Evolutionary conservation across 2,329 filamentous ascomycete species (phyloP).

Genomic region (Chalaropsis thielavioides): DNA sequence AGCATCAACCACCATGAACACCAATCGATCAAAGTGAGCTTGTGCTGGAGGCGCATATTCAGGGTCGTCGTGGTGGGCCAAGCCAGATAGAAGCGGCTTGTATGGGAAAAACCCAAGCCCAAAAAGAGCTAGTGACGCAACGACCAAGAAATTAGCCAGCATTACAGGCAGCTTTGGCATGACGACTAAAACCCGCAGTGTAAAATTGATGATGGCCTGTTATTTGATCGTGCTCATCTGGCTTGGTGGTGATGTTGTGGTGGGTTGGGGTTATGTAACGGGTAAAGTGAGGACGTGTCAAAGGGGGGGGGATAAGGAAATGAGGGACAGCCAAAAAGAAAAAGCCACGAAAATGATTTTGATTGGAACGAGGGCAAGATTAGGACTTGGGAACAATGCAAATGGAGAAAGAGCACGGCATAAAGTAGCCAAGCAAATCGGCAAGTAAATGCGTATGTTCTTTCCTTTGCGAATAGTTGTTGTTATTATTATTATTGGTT

Average conservation of each 20-base stretch:
- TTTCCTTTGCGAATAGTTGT: not conserved
- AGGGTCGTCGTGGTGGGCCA: conserved; percentile 52
- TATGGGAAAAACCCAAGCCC: conserved; percentile 93
- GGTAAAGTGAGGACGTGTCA: not conserved
- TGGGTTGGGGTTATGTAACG: not conserved
- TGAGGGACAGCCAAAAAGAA: not conserved
- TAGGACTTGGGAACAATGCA: not conserved
- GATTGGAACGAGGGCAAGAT: not conserved
- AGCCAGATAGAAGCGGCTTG: conserved; percentile 78
- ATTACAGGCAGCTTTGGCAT: not conserved
- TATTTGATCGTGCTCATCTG: not conserved
- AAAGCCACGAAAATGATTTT: not conserved
- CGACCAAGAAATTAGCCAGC: conserved; percentile 60
- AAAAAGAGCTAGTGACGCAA: conserved; percentile 60
- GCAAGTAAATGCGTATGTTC: not conserved
- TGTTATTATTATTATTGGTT: not conserved
- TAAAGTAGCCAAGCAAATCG: not conserved
- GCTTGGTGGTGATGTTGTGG: not conserved
- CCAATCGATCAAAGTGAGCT: conserved; percentile 69
- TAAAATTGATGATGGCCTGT: not conserved
- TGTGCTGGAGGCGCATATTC: conserved; percentile 40
- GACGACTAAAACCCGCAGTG: not conserved
- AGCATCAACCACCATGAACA: conserved; percentile 98
- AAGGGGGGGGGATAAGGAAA: not conserved
- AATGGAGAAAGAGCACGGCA: not conserved